Conservation (phyloP, 371 early-diverging fungal genomes). For the Circinella minor region DNA sequence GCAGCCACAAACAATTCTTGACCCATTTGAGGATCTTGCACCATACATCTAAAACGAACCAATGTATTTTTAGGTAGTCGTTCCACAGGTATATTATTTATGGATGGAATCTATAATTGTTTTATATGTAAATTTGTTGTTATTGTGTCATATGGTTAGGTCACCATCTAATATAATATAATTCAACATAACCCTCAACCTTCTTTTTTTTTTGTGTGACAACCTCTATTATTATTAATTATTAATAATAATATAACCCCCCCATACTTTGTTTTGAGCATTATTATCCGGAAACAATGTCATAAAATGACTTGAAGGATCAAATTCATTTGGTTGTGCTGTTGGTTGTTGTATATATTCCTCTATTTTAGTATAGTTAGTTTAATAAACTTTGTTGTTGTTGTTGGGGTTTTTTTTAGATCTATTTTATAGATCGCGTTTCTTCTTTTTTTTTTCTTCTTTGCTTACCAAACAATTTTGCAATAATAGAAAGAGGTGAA, state of each 20-base stretch:
- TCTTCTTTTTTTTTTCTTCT: too few species aligned
- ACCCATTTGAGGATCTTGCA: constrained; percentile 69
- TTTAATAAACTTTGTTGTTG: not conserved
- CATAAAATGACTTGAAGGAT: constrained; percentile 25
- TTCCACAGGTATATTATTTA: constrained; percentile 46
- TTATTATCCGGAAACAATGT: constrained; percentile 18
- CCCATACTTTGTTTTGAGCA: constrained; percentile 29
- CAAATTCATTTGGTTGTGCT: constrained; percentile 19
- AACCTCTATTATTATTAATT: too few species aligned
- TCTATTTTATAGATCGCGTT: not conserved
- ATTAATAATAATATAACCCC: not conserved
- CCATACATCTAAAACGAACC: constrained; percentile 71
- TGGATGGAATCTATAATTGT: constrained; percentile 48
- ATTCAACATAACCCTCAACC: not conserved
- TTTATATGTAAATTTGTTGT: not conserved
- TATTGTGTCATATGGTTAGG: not conserved
- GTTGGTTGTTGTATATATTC: constrained; percentile 18
- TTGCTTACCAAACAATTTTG: constrained; percentile 21
- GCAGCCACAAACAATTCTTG: constrained; percentile 63
- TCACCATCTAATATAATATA: not conserved
- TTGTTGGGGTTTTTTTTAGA: not conserved
- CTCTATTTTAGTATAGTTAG: constrained; percentile 7
- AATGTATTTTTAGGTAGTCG: constrained; percentile 51
- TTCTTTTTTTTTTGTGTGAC: not conserved
- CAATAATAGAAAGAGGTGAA: constrained; percentile 16